phyloP scores from a whole-genome alignment of 2,329 filamentous ascomycete species.

The Diaporthe sp. region DNA sequence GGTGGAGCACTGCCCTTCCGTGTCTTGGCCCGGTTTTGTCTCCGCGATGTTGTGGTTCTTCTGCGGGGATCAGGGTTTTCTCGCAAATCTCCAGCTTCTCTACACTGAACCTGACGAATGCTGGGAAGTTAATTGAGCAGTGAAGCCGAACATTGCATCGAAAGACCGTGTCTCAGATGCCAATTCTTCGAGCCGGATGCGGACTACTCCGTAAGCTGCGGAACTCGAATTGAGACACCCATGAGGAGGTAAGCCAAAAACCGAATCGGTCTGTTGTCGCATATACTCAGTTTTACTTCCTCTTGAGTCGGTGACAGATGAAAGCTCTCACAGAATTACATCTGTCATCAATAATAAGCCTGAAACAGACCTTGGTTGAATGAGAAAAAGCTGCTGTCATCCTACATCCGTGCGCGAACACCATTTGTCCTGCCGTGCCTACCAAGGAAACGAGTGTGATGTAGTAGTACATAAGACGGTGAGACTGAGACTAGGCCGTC shows the following conservation, averaged over 20 bases:
- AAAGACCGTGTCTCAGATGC: too few species aligned
- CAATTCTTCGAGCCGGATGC: background rate
- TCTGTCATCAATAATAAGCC: background rate
- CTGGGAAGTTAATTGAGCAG: background rate
- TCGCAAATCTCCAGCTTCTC: background rate
- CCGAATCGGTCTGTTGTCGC: background rate
- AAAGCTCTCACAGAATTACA: background rate
- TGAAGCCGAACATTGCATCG: background rate
- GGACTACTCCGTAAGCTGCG: too few species aligned
- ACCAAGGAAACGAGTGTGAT: background rate
- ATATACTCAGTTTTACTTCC: background rate
- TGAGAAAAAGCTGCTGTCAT: background rate
- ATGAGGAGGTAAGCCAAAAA: background rate
- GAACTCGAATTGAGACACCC: background rate
- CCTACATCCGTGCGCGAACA: background rate
- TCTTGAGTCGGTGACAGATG: background rate
- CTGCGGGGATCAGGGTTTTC: background rate
- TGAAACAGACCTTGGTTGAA: background rate
- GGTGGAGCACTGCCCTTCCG: slow-evolving; percentile 15
- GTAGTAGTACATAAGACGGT: background rate
- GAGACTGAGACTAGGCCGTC: background rate
- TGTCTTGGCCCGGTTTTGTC: slow-evolving; percentile 23
- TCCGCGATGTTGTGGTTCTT: slow-evolving; percentile 16
- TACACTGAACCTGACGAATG: background rate
- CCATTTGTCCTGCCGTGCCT: background rate